Evolutionary conservation across 2,329 filamentous ascomycete genomes (phyloP).

Genomic region (Verticillium albo-atrum): DNA sequence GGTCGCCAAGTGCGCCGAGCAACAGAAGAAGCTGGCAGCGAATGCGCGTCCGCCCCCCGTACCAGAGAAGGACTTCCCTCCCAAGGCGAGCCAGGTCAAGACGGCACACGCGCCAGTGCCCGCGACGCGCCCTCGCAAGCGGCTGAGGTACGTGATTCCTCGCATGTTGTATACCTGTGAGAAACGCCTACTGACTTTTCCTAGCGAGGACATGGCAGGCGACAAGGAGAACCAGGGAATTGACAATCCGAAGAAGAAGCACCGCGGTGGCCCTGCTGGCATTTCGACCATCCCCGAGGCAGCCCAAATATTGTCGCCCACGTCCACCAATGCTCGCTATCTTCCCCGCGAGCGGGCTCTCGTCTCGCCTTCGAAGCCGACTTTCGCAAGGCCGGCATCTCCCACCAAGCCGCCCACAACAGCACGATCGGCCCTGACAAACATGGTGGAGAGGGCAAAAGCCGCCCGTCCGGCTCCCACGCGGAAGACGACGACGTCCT

Average conservation of each 20-base stretch:
- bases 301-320: constrained; percentile 70
- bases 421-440: constrained; percentile 39
- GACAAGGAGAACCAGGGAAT: constrained; percentile 74
- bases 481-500: constrained; percentile 41
- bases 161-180: background rate
- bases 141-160: constrained; percentile 46
- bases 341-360: constrained; percentile 45
- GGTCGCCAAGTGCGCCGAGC: constrained; percentile 45
- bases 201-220: constrained; percentile 58
- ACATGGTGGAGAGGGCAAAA: constrained; percentile 59
- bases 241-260: constrained; percentile 68
- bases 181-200: constrained; percentile 12
- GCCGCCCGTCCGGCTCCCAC: constrained; percentile 43
- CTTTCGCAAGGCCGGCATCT: constrained; percentile 54
- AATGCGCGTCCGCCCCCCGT: constrained; percentile 38
- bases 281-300: constrained; percentile 37
- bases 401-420: constrained; percentile 51
- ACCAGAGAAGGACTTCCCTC: constrained; percentile 42
- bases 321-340: constrained; percentile 74
- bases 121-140: constrained; percentile 34
- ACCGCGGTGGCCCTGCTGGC: constrained; percentile 39
- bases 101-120: constrained; percentile 18
- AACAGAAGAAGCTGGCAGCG: constrained; percentile 29
- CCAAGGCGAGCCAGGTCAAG: constrained; percentile 30
- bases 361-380: constrained; percentile 51